Evolutionary conservation across 352 stramenopile genomes (phyloP).

Genomic region (Pythium volutum): DNA sequence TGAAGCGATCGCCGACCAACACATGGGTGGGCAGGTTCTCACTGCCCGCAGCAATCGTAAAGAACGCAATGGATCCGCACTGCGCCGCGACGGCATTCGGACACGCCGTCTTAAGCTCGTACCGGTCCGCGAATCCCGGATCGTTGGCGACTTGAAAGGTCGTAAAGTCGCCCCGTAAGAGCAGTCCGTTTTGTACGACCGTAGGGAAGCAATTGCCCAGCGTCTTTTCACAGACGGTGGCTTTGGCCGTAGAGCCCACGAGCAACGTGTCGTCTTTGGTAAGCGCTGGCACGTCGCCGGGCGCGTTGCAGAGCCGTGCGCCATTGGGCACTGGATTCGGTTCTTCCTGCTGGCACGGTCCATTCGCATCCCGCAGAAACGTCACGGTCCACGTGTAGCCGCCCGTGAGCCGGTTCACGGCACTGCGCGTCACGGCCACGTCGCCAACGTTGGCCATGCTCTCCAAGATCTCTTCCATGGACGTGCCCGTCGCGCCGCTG

Average conservation of each 20-base stretch:
- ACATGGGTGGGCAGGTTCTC: conserved; percentile 35
- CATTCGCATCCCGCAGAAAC: conserved; percentile 86
- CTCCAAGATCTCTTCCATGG: conserved; percentile 95
- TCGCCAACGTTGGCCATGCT: conserved; percentile 93
- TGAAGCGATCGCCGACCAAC: conserved; percentile 48
- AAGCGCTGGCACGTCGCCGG: conserved; percentile 91
- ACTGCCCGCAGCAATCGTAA: conserved; percentile 31
- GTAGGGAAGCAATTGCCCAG: conserved; percentile 21
- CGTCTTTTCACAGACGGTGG: conserved; percentile 30
- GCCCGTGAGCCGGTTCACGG: conserved; percentile 84
- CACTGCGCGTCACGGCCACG: conserved; percentile 86
- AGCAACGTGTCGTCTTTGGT: conserved; percentile 25
- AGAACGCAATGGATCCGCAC: conserved; percentile 29
- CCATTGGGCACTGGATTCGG: conserved; percentile 33
- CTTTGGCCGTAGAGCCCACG: conserved; percentile 31
- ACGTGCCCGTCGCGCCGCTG: conserved; percentile 89
- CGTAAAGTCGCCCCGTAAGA: conserved; percentile 89
- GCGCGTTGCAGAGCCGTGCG: conserved; percentile 87
- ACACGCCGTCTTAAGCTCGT: conserved; percentile 37
- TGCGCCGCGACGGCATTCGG: conserved; percentile 5
- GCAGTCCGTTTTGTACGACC: conserved; percentile 49
- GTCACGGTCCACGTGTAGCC: conserved; percentile 95
- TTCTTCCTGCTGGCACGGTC: conserved; percentile 63
- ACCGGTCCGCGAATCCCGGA: conserved; percentile 46
- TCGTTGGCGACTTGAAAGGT: conserved; percentile 83